These are phyloP conservation scores for Didymella lethalis DNA, from an alignment of 2,329 filamentous ascomycete species.

Conservation along the genomic window DNA sequence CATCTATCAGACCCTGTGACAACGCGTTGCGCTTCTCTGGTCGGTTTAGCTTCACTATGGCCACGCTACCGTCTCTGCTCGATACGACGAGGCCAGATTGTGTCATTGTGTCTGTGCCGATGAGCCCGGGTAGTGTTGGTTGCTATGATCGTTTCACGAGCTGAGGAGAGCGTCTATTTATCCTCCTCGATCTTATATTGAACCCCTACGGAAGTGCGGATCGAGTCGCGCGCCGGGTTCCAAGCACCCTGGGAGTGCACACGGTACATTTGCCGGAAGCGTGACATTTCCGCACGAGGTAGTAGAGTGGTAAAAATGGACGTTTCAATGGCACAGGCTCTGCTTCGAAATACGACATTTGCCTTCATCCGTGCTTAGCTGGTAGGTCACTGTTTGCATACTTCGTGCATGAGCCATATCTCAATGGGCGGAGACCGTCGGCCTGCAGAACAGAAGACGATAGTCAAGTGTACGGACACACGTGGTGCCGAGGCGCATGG, in stretches of 20 bases:
- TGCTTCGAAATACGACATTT: not conserved
- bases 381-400: not conserved
- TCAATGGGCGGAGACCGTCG: not conserved
- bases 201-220: not conserved
- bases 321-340: not conserved
- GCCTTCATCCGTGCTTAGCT: not conserved
- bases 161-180: conserved; percentile 14
- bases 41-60: conserved; percentile 62
- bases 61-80: conserved; percentile 49
- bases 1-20: conserved; percentile 59
- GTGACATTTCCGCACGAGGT: not conserved
- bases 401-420: not conserved
- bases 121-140: not conserved
- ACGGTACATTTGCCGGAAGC: not conserved
- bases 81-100: conserved; percentile 24
- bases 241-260: not conserved
- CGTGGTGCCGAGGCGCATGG: not conserved
- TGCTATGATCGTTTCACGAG: not conserved
- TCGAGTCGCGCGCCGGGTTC: not conserved
- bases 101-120: conserved; percentile 8
- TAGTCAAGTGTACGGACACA: not conserved
- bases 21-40: conserved; percentile 67
- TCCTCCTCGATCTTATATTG: not conserved
- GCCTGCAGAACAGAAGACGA: not conserved
- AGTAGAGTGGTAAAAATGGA: not conserved